Base-by-base conservation (phyloP, 192 early-diverging fungal genomes). In the Entomortierella lignicola region DNA sequence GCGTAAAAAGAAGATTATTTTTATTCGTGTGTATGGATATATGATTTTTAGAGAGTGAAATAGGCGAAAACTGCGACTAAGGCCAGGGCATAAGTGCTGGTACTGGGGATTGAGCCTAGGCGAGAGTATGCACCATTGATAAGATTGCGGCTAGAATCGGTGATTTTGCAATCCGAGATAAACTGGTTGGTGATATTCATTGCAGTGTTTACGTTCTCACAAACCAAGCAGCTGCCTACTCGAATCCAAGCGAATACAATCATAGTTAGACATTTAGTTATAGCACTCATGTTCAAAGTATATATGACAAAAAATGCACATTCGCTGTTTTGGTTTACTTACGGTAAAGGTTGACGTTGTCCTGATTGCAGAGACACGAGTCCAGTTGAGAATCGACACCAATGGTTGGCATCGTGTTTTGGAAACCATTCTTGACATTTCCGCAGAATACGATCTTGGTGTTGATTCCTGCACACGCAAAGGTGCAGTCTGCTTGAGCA, bases 161-260 rank as follows among this genome's bases (percentile, higher is more conserved):
- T 52, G 41, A 71, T 56, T 42, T 63, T 55, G 60, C 69, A 71
- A 42, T 72, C 61, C 8, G 70, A 63, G 58, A 63, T 58, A 32
- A 63, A 72, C 70, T 72, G 63, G 53, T 63, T 48, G 0, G 53
- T 72, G 8, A 56, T 48, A 37, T 63, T 63, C 5, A 48, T 18
- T n/a, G 70, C 70, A n/a, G 26, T 72, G 70, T 48, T 58, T 55
- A 58, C 21, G 55, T 72, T 43, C 26, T 63, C 55, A 55, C 70
- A 72, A 17, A 20, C 54, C 41, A 63, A 44, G 51, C 70, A 72
- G 51, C 61, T 56, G 42, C 53, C 60, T 71, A n/a, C n/a, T n/a
- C n/a, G n/a, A n/a, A n/a, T n/a, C n/a, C n/a, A n/a, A n/a, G n/a
- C n/a, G n/a, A n/a, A n/a, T n/a, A n/a, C n/a, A n/a, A n/a, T n/a